A percentile compares a stretch with the other conserved stretches of the same genome.
Evolutionary conservation across 2,329 filamentous ascomycete species (phyloP).

Genomic region (Talaromyces sp.): DNA sequence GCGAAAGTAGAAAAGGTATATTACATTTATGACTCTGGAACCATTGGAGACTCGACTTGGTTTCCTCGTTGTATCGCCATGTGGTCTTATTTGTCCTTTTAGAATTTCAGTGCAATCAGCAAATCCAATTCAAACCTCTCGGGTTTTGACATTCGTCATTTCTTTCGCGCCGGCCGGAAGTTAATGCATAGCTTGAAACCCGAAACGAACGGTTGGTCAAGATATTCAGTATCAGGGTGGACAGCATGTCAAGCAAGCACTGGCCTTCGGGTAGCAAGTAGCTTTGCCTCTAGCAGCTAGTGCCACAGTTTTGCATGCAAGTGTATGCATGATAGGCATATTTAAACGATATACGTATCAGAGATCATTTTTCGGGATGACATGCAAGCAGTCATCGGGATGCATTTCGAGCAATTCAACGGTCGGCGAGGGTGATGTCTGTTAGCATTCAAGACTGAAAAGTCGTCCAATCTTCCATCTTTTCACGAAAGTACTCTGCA

Average conservation of each 20-base stretch:
- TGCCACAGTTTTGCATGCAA: neutral
- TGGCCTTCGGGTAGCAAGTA: neutral
- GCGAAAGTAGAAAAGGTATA: neutral
- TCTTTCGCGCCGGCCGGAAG: neutral
- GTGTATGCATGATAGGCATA: constrained; percentile 5
- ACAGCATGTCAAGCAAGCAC: constrained; percentile 6
- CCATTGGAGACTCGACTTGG: neutral
- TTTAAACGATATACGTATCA: constrained; percentile 5
- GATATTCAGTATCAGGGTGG: neutral
- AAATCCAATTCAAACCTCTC: neutral
- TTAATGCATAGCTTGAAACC: constrained; percentile 1
- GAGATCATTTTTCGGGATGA: neutral
- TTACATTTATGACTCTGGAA: neutral
- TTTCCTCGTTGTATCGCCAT: neutral
- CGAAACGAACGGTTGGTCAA: neutral
- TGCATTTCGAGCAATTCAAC: neutral
- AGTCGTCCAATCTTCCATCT: too few species aligned
- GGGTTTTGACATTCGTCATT: neutral
- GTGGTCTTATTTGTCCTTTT: neutral
- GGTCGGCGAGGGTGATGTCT: neutral
- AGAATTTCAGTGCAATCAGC: neutral
- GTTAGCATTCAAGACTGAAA: too few species aligned
- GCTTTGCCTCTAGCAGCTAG: constrained; percentile 1
- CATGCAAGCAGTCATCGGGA: neutral
- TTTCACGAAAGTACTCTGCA: neutral